Conservation (phyloP, 169 alveolate species). For the Eimeria acervulina region DNA sequence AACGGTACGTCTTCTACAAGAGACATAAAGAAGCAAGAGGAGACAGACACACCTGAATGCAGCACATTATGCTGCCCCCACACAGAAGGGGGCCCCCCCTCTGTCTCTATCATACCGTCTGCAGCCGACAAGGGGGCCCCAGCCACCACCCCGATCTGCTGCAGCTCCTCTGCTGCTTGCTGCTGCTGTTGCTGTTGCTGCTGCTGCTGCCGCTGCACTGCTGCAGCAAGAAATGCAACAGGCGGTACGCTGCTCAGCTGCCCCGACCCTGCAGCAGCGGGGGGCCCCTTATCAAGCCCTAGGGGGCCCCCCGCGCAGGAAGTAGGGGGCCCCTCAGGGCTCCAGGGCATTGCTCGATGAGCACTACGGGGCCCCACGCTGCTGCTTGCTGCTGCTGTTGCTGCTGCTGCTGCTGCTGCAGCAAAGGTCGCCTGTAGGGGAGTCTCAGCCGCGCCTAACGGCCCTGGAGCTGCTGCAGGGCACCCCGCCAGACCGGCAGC, state of each 20-base stretch:
- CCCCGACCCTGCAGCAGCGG: not conserved
- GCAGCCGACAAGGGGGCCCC: not conserved
- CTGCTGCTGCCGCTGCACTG: conserved; percentile 63
- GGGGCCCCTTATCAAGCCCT: too few relatives aligned
- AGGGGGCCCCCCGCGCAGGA: not conserved
- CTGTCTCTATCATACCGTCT: not conserved
- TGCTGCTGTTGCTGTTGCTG: conserved; percentile 22
- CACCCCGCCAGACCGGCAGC: conserved; percentile 3
- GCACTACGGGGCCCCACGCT: not conserved
- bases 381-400: not conserved
- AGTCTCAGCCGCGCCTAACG: not conserved
- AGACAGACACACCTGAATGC: not conserved
- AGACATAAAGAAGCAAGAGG: conserved; percentile 43
- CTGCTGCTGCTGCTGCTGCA: conserved; percentile 43
- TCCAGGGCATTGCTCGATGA: not conserved
- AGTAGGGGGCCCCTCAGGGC: not conserved
- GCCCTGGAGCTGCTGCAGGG: not conserved
- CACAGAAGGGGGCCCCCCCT: conserved; percentile 14
- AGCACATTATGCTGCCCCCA: not conserved
- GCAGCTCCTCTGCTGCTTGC: not conserved
- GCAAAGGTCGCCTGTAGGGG: not conserved
- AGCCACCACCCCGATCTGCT: not conserved
- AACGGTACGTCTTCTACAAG: conserved; percentile 9
- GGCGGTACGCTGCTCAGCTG: conserved; percentile 6
- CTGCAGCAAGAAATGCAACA: conserved; percentile 22